These are phyloP conservation scores for Helicocarpus griseus DNA, from an alignment of 2,329 filamentous ascomycete genomes.

Conservation along the genomic window DNA sequence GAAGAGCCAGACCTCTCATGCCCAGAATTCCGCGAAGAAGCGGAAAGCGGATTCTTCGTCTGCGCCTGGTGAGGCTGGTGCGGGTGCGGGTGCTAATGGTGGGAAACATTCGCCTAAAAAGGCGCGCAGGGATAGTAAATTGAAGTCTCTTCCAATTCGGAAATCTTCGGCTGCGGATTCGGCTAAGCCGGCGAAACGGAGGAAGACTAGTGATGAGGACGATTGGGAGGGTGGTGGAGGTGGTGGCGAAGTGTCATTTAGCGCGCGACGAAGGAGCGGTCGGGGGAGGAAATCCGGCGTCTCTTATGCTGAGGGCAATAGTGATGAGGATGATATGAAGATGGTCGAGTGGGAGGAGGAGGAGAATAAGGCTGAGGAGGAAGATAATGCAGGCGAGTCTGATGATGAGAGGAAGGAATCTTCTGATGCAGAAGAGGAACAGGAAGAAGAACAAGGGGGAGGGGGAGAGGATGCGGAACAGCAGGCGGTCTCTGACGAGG, in stretches of 20 bases:
- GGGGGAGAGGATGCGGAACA: background rate
- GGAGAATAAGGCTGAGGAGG: conserved; percentile 20
- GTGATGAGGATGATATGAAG: conserved; percentile 35
- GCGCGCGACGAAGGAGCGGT: conserved; percentile 31
- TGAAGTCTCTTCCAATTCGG: conserved; percentile 18
- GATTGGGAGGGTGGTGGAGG: conserved; percentile 34
- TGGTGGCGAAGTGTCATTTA: conserved; percentile 24
- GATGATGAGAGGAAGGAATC: conserved; percentile 5
- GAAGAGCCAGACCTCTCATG: conserved; percentile 30
- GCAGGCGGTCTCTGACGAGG: background rate
- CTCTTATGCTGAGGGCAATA: conserved; percentile 37
- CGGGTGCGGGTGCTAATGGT: conserved; percentile 18
- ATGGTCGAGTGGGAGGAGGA: conserved; percentile 30
- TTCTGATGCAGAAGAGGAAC: conserved; percentile 5
- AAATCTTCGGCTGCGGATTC: conserved; percentile 24
- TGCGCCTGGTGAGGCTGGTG: conserved; percentile 17
- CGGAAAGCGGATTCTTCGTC: conserved; percentile 24
- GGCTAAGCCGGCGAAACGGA: conserved; percentile 25
- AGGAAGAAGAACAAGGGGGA: background rate
- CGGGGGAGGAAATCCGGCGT: conserved; percentile 27
- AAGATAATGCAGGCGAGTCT: conserved; percentile 17
- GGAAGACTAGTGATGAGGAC: conserved; percentile 28
- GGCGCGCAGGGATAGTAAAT: conserved; percentile 22
- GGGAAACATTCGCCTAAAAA: conserved; percentile 20
- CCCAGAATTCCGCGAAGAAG: conserved; percentile 25